phyloP scores from a whole-genome alignment of 106 monocot genomes.

The Dendrobium officinale region DNA sequence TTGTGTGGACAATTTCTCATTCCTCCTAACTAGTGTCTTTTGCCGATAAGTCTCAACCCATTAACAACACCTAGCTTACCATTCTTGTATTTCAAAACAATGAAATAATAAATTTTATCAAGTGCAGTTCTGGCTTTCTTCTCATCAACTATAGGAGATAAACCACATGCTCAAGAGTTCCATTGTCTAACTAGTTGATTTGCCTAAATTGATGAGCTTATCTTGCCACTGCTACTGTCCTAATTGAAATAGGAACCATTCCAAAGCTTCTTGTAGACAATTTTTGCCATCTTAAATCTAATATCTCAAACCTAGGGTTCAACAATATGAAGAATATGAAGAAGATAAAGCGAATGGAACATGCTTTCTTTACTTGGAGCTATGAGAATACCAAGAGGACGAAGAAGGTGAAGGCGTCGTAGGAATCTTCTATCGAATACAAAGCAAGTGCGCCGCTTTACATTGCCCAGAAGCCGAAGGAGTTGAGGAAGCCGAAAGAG shows the following conservation, averaged over 20 bases:
- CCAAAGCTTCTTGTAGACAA: slow-evolving; percentile 53
- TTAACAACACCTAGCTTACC: slow-evolving; percentile 82
- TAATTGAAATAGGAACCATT: slow-evolving; percentile 80
- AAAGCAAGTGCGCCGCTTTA: no score
- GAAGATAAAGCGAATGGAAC: no score
- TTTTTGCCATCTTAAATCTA: slow-evolving; percentile 40
- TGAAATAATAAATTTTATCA: slow-evolving; percentile 60
- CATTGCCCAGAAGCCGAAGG: no score
- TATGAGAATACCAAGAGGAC: no score
- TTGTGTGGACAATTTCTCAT: no score
- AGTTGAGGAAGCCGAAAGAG: no score
- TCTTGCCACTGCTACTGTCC: slow-evolving; percentile 34
- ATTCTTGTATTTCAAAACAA: slow-evolving; percentile 69
- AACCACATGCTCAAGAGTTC: slow-evolving; percentile 72
- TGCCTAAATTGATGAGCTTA: slow-evolving; percentile 54
- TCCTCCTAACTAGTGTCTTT: background rate
- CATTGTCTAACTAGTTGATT: slow-evolving; percentile 78
- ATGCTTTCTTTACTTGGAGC: no score
- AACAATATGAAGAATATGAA: no score
- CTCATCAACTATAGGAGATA: slow-evolving; percentile 59
- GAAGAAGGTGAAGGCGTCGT: no score
- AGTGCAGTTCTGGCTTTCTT: slow-evolving; percentile 63
- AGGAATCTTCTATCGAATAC: no score
- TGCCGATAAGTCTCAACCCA: slow-evolving; percentile 79
- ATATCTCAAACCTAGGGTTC: no score